Evolutionary conservation across 192 early-diverging fungal species (phyloP).

Genomic region (Piromyces finnis): DNA sequence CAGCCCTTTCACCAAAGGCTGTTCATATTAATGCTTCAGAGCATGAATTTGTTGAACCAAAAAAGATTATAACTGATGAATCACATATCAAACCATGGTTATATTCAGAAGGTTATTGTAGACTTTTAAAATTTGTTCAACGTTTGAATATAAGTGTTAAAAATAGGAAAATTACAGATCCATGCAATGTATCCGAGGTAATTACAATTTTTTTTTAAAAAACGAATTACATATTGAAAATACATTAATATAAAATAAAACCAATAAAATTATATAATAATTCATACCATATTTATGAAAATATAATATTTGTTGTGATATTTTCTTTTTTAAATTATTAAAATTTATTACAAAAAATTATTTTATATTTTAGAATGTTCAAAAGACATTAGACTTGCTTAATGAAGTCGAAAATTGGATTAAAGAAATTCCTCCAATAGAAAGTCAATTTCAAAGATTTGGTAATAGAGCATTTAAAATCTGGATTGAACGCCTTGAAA

Average conservation of each 20-base stretch:
- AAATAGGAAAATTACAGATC: slow-evolving; percentile 33
- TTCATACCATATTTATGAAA: no score
- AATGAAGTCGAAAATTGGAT: slow-evolving; percentile 51
- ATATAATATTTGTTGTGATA: no score
- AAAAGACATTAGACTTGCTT: slow-evolving; percentile 35
- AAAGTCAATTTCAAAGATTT: slow-evolving; percentile 59
- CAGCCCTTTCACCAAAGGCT: background rate
- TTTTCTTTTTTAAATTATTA: no score
- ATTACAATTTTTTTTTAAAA: background rate
- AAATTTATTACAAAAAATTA: background rate
- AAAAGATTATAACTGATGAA: slow-evolving; percentile 34
- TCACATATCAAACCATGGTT: slow-evolving; percentile 37
- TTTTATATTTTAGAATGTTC: no score
- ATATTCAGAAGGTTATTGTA: slow-evolving; percentile 40
- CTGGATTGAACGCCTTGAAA: slow-evolving; percentile 41
- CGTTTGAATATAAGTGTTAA: slow-evolving; percentile 50
- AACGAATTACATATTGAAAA: no score
- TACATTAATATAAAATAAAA: no score
- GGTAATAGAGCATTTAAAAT: slow-evolving; percentile 82
- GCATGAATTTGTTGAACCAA: slow-evolving; percentile 21
- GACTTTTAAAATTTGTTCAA: slow-evolving; percentile 53
- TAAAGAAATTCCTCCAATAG: slow-evolving; percentile 54
- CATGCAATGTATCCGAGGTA: slow-evolving; percentile 36
- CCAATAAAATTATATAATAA: no score
- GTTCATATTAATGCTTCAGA: background rate